Evolutionary conservation across 306 rosid species (phyloP).

Genomic region (Fragaria ananassa): DNA sequence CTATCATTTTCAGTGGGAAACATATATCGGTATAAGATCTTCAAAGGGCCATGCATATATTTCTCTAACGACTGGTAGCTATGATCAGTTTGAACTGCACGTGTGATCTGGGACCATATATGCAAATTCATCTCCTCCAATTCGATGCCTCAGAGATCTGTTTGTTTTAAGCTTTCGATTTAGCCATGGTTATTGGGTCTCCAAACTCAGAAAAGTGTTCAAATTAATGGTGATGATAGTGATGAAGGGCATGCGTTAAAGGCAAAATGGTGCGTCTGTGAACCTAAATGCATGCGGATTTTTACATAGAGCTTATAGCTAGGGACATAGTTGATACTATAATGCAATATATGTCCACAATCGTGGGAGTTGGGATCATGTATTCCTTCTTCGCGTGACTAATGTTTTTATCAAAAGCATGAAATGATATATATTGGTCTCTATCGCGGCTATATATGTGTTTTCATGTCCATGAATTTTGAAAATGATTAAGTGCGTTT

Average conservation of each 20-base stretch:
- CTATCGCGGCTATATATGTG: not conserved
- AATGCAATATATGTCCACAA: not conserved
- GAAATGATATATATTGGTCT: not conserved
- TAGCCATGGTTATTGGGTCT: not conserved
- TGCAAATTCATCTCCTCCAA: too few species aligned
- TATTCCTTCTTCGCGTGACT: not conserved
- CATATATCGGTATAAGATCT: conserved; percentile 10
- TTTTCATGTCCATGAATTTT: not conserved
- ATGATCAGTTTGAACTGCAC: not conserved
- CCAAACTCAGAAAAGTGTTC: not conserved
- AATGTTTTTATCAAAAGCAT: conserved; percentile 10
- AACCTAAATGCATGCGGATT: not conserved
- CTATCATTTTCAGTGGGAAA: not conserved
- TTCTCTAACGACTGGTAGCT: not conserved
- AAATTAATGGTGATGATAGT: conserved; percentile 2
- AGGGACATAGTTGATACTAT: conserved; percentile 7
- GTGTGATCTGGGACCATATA: too few species aligned
- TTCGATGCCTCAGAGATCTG: too few species aligned
- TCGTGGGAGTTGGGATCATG: not conserved
- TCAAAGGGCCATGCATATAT: conserved; percentile 10
- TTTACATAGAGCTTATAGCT: not conserved
- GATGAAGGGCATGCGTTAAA: conserved; percentile 6
- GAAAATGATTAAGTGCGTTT: not conserved
- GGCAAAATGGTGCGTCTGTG: not conserved
- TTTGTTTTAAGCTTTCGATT: not conserved